Conservation (phyloP, 495 filamentous ascomycete genomes). For the Platismatia glauca region DNA sequence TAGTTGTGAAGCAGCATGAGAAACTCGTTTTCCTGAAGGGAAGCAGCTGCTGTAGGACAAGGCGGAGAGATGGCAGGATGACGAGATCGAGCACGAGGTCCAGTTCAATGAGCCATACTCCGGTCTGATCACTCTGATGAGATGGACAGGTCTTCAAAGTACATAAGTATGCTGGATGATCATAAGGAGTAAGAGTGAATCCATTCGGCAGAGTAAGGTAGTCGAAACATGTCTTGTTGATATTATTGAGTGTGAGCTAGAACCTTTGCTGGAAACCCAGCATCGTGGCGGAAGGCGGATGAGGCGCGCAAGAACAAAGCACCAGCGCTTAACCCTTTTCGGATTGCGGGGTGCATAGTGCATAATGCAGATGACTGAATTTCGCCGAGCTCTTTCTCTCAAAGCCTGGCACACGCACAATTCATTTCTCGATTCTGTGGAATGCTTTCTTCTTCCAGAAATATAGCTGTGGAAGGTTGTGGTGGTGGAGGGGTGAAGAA, state of each 20-base stretch:
- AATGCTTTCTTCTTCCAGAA: not conserved
- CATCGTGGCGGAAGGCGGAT: not conserved
- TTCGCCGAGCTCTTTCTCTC: not conserved
- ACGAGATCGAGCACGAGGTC: not conserved
- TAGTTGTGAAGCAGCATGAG: not conserved
- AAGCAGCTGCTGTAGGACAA: not conserved
- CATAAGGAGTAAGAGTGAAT: too few relatives aligned
- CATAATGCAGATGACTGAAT: not conserved
- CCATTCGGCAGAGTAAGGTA: too few relatives aligned
- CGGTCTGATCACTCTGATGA: not conserved
- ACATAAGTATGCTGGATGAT: too few relatives aligned
- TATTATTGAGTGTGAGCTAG: not conserved
- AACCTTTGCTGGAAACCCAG: not conserved
- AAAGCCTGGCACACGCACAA: too few relatives aligned
- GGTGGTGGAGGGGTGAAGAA: not conserved
- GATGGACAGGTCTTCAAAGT: not conserved
- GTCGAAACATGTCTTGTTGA: too few relatives aligned
- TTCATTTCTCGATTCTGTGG: not conserved
- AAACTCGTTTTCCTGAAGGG: not conserved
- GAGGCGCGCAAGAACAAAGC: not conserved
- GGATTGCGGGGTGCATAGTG: conserved; percentile 6
- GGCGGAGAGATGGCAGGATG: not conserved
- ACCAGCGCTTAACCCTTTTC: not conserved
- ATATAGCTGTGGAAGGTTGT: not conserved
- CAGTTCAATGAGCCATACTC: not conserved